Evolutionary conservation across 1,284 basidiomycete genomes (phyloP).

Genomic region (Wallemia hederae): DNA sequence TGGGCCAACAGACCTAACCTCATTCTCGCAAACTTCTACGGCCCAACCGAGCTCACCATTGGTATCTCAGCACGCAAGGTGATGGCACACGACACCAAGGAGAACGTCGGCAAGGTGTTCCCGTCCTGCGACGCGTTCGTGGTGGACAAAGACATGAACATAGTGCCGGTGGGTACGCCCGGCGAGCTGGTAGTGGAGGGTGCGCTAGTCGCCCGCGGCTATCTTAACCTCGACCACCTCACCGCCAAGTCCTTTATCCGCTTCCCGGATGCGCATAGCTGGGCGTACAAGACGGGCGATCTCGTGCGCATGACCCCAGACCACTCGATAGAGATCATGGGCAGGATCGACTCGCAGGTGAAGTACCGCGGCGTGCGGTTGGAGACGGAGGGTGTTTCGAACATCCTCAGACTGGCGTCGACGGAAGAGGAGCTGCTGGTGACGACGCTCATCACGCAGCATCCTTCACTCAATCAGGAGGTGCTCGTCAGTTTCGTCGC

Average conservation of each 20-base stretch:
- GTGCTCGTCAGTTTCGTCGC: conserved; percentile 25
- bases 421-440: conserved; percentile 15
- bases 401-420: conserved; percentile 20
- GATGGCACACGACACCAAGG: conserved; percentile 18
- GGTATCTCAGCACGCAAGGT: conserved; percentile 24
- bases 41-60: conserved; percentile 23
- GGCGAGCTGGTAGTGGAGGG: conserved; percentile 27
- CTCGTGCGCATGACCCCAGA: conserved; percentile 27
- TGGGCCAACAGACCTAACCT: conserved; percentile 23
- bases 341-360: conserved; percentile 28
- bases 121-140: conserved; percentile 18
- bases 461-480: conserved; percentile 21
- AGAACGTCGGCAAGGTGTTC: conserved; percentile 21
- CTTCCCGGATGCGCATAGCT: conserved; percentile 19
- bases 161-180: conserved; percentile 21
- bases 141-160: conserved; percentile 18
- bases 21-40: conserved; percentile 25
- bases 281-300: conserved; percentile 26
- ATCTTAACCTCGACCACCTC: conserved; percentile 21
- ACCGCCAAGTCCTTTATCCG: conserved; percentile 24
- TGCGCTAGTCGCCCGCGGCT: conserved; percentile 25
- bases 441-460: conserved; percentile 21
- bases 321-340: conserved; percentile 24
- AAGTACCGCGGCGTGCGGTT: conserved; percentile 27
- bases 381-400: conserved; percentile 25